A percentile compares a stretch with the other conserved stretches of the same genome.
Conservation (phyloP, 805 yeast genomes). For the Starmera quercuum region DNA sequence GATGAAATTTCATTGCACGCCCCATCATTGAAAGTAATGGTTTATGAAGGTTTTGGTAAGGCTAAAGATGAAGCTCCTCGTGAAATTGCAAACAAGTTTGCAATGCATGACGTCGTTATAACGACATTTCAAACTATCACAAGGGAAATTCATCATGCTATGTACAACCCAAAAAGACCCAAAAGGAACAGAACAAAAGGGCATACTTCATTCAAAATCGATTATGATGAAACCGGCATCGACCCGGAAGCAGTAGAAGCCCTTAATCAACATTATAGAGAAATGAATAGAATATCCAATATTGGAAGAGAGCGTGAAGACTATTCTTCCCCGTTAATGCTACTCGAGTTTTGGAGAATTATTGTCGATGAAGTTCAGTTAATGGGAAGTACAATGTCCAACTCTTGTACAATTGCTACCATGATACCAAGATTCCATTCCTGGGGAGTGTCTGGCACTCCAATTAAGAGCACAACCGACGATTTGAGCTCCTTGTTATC, state of each 20-base stretch:
- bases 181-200: constrained; percentile 17
- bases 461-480: constrained; percentile 56
- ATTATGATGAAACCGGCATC: background rate
- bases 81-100: constrained; percentile 43
- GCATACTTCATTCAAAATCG: constrained; percentile 3
- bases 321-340: constrained; percentile 75
- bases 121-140: constrained; percentile 71
- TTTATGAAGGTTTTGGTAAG: constrained; percentile 51
- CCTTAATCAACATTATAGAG: background rate
- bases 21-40: constrained; percentile 51
- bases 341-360: constrained; percentile 83
- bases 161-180: constrained; percentile 42
- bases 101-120: constrained; percentile 67
- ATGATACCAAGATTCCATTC: constrained; percentile 80
- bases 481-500: constrained; percentile 68
- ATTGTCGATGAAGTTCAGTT: constrained; percentile 92
- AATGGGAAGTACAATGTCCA: constrained; percentile 66
- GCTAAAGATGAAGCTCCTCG: constrained; percentile 25
- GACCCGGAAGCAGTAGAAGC: background rate
- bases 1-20: constrained; percentile 59
- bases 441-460: constrained; percentile 98
- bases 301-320: constrained; percentile 21
- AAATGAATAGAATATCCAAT: background rate
- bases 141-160: constrained; percentile 71
- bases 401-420: constrained; percentile 75